Percentiles rank a stretch among this genome's conserved stretches.
Conservation (phyloP, 352 stramenopile species). For the Thalassiosira oceanica region DNA sequence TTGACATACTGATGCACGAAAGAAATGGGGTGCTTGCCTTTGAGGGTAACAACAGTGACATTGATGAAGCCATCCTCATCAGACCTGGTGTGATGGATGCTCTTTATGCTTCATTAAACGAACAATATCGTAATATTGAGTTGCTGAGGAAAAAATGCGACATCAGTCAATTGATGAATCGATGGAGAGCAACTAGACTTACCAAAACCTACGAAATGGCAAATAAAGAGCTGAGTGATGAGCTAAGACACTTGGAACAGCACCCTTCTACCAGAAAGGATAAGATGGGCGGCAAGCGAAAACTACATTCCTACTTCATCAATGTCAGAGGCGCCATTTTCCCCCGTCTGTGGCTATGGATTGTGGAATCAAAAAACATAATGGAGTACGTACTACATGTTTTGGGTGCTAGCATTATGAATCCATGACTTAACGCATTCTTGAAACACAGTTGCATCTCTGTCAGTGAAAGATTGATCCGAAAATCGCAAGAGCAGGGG, state of each 20-base stretch:
- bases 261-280: constrained; percentile 5
- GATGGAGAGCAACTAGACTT: constrained; percentile 17
- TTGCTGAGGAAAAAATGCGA: constrained; percentile 6
- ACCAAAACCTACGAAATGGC: constrained; percentile 4
- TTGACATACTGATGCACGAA: constrained; percentile 4
- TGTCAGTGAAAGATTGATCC: constrained; percentile 2
- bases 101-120: neutral
- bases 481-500: too few relatives aligned
- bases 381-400: too few relatives aligned
- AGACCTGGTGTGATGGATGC: neutral
- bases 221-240: constrained; percentile 3
- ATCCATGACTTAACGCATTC: constrained; percentile 17
- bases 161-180: constrained; percentile 16
- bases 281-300: constrained; percentile 4
- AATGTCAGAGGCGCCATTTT: constrained; percentile 13
- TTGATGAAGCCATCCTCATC: too few relatives aligned
- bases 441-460: constrained; percentile 35
- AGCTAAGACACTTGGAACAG: constrained; percentile 15
- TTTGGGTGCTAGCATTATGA: too few relatives aligned
- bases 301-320: constrained; percentile 18
- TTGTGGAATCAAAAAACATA: constrained; percentile 20
- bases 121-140: neutral
- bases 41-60: neutral
- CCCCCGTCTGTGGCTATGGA: constrained; percentile 29
- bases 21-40: neutral